These are phyloP conservation scores for Parsonsia alboflavescens DNA, from an alignment of 257 asterid species.

Conservation along the genomic window DNA sequence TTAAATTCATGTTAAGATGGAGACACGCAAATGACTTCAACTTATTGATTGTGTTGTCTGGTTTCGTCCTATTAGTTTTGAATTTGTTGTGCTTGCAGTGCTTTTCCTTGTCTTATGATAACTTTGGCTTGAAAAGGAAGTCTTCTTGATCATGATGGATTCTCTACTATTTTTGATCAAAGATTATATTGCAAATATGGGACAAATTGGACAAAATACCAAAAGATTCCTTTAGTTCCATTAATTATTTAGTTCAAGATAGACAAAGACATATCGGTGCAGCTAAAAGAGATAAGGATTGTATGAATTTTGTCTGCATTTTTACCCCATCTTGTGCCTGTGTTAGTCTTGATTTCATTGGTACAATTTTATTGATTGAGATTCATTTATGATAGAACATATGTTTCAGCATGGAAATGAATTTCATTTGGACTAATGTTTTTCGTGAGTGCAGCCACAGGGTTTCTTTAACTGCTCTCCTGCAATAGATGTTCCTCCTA, in stretches of 20 bases:
- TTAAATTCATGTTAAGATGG: not conserved
- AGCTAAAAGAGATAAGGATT: not conserved
- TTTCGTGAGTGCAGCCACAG: constrained; percentile 63
- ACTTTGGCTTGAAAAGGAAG: not conserved
- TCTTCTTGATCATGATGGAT: not conserved
- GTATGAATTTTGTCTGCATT: not conserved
- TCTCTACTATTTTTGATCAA: too few species aligned
- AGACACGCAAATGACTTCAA: too few species aligned
- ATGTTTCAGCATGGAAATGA: not conserved
- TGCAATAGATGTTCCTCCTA: constrained; percentile 86
- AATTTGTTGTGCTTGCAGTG: not conserved
- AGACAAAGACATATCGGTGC: not conserved
- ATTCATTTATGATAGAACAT: not conserved
- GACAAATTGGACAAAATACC: too few species aligned
- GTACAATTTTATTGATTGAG: not conserved
- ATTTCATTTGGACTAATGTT: not conserved
- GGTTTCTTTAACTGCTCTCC: constrained; percentile 98
- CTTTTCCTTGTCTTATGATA: too few species aligned
- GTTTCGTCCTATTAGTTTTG: too few species aligned
- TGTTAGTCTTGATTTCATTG: not conserved
- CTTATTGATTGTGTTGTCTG: too few species aligned
- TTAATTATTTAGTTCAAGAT: not conserved
- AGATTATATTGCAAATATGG: not conserved
- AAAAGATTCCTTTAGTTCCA: not conserved
- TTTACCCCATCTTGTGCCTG: not conserved